Base-by-base conservation (phyloP, 768 basidiomycete species). In the Leccinum arenicola region DNA sequence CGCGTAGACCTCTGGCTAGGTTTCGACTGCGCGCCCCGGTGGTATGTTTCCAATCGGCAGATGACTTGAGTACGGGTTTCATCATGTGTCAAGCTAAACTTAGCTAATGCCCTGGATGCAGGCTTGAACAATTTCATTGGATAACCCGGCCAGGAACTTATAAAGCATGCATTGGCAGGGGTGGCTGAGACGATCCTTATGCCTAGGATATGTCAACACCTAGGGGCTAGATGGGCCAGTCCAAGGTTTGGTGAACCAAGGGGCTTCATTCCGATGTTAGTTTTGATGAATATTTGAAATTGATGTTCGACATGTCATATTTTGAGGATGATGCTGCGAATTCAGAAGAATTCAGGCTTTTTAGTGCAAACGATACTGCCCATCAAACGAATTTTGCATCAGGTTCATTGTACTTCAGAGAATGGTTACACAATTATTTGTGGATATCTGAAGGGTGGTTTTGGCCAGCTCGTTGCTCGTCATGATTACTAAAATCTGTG, bases 1-100 rank as follows among this genome's bases (percentile, higher is more conserved):
- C 92, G 93, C 68, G 85, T 27, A 1, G 25, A 27, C 51, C 94
- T 94, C 71, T 94, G 91, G 91, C 85, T 88, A 1, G 66, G 66
- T 7, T 93, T 95, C 67, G 85, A 84, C 65, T 75, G 71, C 45
- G 83, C 82, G 17, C 88, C 90, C 35, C 36, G 15, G 15, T 0
- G 90, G 87, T 12, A 88, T 93, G 9, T 93, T 89, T 74, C 93
- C 89, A 66, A 88, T 93, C 56, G 93, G 93, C 43, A 92, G 76
- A 85, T 54, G 72, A 23, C 23, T 84, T 50, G 72, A 77, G 86
- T 87, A 68, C 38, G 52, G 70, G 38, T 19, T 19, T 19, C 38
- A 27, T 48, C 27, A 33, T 66, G 23, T 21, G 21, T 21, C 21
- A 21, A 6, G 78, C 82, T n/a, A n/a, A n/a, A n/a, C n/a, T n/a